phyloP scores from a whole-genome alignment of 352 stramenopile genomes.

The Phytophthora pini region DNA sequence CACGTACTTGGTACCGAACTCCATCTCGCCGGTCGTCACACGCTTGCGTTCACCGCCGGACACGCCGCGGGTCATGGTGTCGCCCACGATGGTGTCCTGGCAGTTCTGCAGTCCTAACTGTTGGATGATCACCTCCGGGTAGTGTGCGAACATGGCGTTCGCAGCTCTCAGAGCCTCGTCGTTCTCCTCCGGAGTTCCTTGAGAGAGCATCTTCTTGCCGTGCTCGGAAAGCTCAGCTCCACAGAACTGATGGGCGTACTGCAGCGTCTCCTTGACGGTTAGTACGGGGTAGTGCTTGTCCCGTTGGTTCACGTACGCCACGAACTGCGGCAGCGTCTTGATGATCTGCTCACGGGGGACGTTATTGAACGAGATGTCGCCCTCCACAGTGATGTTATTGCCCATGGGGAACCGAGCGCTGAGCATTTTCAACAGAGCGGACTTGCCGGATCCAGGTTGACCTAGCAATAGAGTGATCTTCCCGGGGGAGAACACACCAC shows the following conservation, averaged over 20 bases:
- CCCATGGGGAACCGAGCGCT: conserved; percentile 37
- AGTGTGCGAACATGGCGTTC: neutral
- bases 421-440: conserved; percentile 45
- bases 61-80: too few species aligned
- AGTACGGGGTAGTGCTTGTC: conserved; percentile 23
- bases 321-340: conserved; percentile 24
- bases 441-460: conserved; percentile 14
- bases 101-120: conserved; percentile 41
- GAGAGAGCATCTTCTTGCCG: too few species aligned
- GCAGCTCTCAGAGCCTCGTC: too few species aligned
- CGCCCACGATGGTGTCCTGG: too few species aligned
- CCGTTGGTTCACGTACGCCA: too few species aligned
- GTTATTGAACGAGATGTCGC: conserved; percentile 44
- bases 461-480: conserved; percentile 42
- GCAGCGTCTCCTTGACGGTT: too few species aligned
- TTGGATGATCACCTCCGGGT: conserved; percentile 48
- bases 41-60: too few species aligned
- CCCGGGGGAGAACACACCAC: conserved; percentile 37
- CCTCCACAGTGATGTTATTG: conserved; percentile 43
- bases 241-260: too few species aligned
- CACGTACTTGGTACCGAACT: too few species aligned
- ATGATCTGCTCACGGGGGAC: conserved; percentile 30
- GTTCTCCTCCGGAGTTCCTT: too few species aligned
- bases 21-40: too few species aligned
- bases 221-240: too few species aligned